These are phyloP conservation scores for Pythium aristosporum DNA, from an alignment of 352 stramenopile genomes.

Conservation along the genomic window DNA sequence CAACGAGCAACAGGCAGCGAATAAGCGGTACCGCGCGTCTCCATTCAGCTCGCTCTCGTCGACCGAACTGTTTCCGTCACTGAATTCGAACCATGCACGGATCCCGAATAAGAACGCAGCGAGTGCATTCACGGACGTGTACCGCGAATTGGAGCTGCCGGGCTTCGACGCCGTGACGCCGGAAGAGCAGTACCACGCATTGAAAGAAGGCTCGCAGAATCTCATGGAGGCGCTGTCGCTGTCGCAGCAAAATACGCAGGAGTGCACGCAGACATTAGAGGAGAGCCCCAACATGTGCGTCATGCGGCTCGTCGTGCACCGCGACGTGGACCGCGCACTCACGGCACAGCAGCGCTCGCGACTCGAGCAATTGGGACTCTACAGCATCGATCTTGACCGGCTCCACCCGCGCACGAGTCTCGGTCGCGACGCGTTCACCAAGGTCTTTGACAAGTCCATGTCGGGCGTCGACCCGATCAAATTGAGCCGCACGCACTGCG, in stretches of 20 bases:
- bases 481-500: conserved; percentile 60
- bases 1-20: conserved; percentile 13
- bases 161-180: conserved; percentile 22
- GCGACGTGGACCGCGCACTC: conserved; percentile 56
- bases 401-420: conserved; percentile 45
- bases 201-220: conserved; percentile 54
- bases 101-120: not conserved
- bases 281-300: conserved; percentile 57
- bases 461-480: conserved; percentile 60
- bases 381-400: conserved; percentile 64
- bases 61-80: conserved; percentile 19
- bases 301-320: conserved; percentile 64
- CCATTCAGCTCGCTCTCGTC: conserved; percentile 12
- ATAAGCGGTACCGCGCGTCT: conserved; percentile 23
- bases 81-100: not conserved
- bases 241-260: conserved; percentile 74
- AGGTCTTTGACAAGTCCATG: conserved; percentile 59
- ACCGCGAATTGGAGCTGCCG: conserved; percentile 12
- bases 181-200: conserved; percentile 38
- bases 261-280: conserved; percentile 69
- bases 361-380: conserved; percentile 49
- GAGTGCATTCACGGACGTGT: not conserved
- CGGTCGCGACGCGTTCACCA: conserved; percentile 48
- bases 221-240: conserved; percentile 68
- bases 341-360: conserved; percentile 56